A percentile compares a stretch with the other conserved stretches of the same genome.
These are phyloP conservation scores for Nepenthes gracilis DNA, from an alignment of 148 eudicot species.

Conservation along the genomic window DNA sequence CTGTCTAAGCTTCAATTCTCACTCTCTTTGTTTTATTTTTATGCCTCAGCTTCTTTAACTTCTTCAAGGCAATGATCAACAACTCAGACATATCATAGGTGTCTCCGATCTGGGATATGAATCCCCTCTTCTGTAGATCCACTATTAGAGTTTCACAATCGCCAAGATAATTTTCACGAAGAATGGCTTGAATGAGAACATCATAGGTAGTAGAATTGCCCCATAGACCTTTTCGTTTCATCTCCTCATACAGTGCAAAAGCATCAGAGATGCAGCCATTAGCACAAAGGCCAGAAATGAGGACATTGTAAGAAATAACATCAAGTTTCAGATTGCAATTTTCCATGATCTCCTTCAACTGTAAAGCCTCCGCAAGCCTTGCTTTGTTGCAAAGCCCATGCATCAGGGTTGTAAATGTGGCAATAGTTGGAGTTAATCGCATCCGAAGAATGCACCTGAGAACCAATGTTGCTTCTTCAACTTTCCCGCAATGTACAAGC, in stretches of 20 bases:
- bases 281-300: constrained; percentile 50
- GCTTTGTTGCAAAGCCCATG: constrained; percentile 57
- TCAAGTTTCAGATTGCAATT: constrained; percentile 43
- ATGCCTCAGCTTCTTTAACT: constrained; percentile 21
- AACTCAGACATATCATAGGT: constrained; percentile 18
- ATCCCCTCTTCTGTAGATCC: constrained; percentile 59
- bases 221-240: constrained; percentile 56
- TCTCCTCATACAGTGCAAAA: constrained; percentile 55
- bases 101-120: constrained; percentile 27
- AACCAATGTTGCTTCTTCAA: constrained; percentile 54
- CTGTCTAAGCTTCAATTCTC: background rate
- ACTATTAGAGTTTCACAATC: constrained; percentile 43
- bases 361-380: constrained; percentile 39
- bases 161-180: constrained; percentile 17
- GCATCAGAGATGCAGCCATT: constrained; percentile 39
- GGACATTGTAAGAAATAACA: constrained; percentile 67
- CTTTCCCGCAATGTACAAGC: constrained; percentile 49
- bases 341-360: constrained; percentile 43
- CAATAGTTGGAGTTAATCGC: constrained; percentile 47
- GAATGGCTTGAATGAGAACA: constrained; percentile 37
- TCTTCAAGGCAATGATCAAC: constrained; percentile 35
- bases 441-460: constrained; percentile 50
- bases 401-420: constrained; percentile 71
- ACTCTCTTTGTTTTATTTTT: background rate
- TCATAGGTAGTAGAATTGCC: constrained; percentile 51